Conservation (phyloP, 768 basidiomycete genomes). For the Calocybe indica region DNA sequence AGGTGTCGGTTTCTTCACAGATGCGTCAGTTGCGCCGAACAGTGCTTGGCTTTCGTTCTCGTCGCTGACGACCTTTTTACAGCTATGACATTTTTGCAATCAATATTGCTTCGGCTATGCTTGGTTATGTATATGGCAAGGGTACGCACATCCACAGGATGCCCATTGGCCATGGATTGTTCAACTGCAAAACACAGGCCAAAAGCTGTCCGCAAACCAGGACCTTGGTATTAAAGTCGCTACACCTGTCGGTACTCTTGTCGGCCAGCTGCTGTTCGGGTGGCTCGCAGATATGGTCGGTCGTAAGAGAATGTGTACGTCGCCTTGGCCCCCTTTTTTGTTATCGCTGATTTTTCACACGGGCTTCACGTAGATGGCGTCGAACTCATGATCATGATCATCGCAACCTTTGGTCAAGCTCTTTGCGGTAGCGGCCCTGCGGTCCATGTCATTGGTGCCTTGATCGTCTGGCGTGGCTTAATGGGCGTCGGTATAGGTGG, state of each 20-base stretch:
- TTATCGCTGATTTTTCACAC: neutral
- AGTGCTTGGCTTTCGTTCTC: neutral
- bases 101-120: constrained; percentile 78
- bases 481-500: constrained; percentile 85
- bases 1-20: constrained; percentile 90
- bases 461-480: constrained; percentile 73
- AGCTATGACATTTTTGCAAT: constrained; percentile 89
- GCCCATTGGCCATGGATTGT: neutral
- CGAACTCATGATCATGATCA: constrained; percentile 77
- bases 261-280: constrained; percentile 75
- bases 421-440: constrained; percentile 63
- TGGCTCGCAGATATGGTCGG: constrained; percentile 76
- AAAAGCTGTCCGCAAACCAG: constrained; percentile 51
- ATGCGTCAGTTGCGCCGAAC: constrained; percentile 41
- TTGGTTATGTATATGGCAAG: constrained; percentile 72
- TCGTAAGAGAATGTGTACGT: constrained; percentile 76
- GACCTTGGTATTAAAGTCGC: constrained; percentile 76
- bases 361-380: constrained; percentile 44
- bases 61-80: neutral
- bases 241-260: constrained; percentile 67
- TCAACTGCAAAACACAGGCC: constrained; percentile 15
- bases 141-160: constrained; percentile 12
- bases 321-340: neutral
- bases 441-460: constrained; percentile 65
- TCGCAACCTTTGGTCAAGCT: constrained; percentile 76